Base-by-base conservation (phyloP, 768 basidiomycete genomes). In the Agaricus blazei region DNA sequence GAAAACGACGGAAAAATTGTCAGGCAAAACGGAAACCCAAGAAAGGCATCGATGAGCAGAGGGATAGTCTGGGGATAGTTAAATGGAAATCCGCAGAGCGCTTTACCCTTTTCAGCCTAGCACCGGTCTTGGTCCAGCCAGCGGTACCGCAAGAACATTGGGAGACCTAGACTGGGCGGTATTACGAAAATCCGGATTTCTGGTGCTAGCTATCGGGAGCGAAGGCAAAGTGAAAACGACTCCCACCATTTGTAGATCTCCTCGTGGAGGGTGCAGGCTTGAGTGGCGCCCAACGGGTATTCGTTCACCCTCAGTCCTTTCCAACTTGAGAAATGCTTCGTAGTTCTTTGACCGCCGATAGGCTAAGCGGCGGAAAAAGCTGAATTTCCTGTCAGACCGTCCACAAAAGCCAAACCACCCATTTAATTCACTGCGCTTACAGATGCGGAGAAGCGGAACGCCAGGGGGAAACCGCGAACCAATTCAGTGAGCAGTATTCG, bases 281-380 rank as follows among this genome's bases (percentile, higher is more conserved):
- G 28, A 42, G 54, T 49, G 54, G 54, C 54, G 54, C 26, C 8
- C 19, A 29, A 40, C 27, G 52, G 27, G 40, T 23, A 48, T 40
- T 24, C 38, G 19, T 48, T 24, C 11, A 31, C 3, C 54, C 34
- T 34, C 54, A 55, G 36, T 45, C n/a, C 45, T 45, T 38, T 48
- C 46, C 26, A 41, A 28, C 26, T 38, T 48, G 46, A 40, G 45
- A 41, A 26, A 29, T 12, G 42, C 52, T 54, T 54, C 54, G 38
- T 48, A 9, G 37, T 43, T 50, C 42, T 44, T 41, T 34, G 9
- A 43, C 54, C 54, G 48, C 48, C 41, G 54, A 44, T 50, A 29
- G 54, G 31, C 54, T 48, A 48, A 43, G 40, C 47, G 54, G 54
- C 54, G 54, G 47, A 56, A 37, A 49, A 56, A 50, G 48, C 42